A percentile compares a stretch with the other conserved stretches of the same genome.
Evolutionary conservation across 345 rosid genomes (phyloP).

Genomic region (Salix dunnii): DNA sequence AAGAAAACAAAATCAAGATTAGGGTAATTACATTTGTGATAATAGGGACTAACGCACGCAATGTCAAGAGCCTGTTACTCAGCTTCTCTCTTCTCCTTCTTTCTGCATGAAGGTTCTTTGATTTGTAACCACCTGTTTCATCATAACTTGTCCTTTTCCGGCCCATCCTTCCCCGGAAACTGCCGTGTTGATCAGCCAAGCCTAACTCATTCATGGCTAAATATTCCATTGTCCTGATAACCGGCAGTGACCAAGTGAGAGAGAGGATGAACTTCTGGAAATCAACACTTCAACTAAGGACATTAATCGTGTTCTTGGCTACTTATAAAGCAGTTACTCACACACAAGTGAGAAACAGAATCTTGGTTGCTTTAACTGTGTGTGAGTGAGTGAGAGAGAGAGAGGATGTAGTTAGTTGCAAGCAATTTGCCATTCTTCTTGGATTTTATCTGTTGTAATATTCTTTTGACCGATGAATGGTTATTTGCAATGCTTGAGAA

Average conservation of each 20-base stretch:
- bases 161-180: constrained; percentile 26
- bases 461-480: not conserved
- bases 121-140: constrained; percentile 37
- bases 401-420: not conserved
- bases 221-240: constrained; percentile 29
- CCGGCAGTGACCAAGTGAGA: not conserved
- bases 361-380: not conserved
- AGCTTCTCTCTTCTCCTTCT: constrained; percentile 77
- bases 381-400: not conserved
- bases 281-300: not conserved
- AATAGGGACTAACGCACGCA: constrained; percentile 76
- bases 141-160: constrained; percentile 26
- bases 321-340: constrained; percentile 15
- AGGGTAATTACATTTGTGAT: constrained; percentile 62
- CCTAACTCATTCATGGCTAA: constrained; percentile 17
- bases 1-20: not conserved
- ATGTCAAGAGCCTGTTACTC: constrained; percentile 55
- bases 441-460: not conserved
- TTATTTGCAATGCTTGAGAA: no score
- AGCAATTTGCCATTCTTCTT: not conserved
- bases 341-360: not conserved
- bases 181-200: constrained; percentile 4
- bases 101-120: constrained; percentile 78
- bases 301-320: not conserved
- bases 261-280: not conserved